A percentile compares a stretch with the other conserved stretches of the same genome.
phyloP scores from a whole-genome alignment of 352 stramenopile genomes.

The Phytophthora fragariaefolia region DNA sequence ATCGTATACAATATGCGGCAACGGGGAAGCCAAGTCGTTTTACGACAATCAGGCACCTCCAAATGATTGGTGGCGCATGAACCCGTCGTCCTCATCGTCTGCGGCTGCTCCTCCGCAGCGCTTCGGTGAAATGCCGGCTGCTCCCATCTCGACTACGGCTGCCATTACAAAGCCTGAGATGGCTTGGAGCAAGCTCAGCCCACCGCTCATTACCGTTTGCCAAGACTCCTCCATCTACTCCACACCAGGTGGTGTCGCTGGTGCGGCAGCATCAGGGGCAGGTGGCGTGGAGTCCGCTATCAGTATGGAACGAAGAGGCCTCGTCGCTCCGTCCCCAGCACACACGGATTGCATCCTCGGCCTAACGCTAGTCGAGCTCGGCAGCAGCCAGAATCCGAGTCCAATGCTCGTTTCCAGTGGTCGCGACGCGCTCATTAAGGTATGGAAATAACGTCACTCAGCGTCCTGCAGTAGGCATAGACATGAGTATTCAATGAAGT shows the following conservation, averaged over 20 bases:
- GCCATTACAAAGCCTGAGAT: conserved; percentile 82
- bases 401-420: conserved; percentile 93
- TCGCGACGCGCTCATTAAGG: conserved; percentile 96
- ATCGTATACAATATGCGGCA: conserved; percentile 94
- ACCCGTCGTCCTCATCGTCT: conserved; percentile 46
- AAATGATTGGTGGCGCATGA: conserved; percentile 88
- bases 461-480: conserved; percentile 10
- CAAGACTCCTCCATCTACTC: conserved; percentile 83
- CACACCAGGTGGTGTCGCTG: conserved; percentile 50
- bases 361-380: conserved; percentile 94
- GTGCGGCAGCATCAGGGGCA: conserved; percentile 50
- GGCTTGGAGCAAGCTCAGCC: conserved; percentile 88
- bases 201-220: conserved; percentile 85
- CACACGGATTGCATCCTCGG: conserved; percentile 97
- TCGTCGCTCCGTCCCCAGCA: conserved; percentile 83
- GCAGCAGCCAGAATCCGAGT: conserved; percentile 51
- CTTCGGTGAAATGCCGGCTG: conserved; percentile 41
- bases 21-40: conserved; percentile 84
- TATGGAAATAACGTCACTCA: conserved; percentile 87
- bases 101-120: conserved; percentile 30
- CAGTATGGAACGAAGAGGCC: conserved; percentile 89
- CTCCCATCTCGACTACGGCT: conserved; percentile 28
- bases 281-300: conserved; percentile 72
- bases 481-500: conserved; percentile 17
- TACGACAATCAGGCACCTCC: conserved; percentile 86